Conservation (phyloP, 164 flowering plant species). For the Dillenia suffruticosa region DNA sequence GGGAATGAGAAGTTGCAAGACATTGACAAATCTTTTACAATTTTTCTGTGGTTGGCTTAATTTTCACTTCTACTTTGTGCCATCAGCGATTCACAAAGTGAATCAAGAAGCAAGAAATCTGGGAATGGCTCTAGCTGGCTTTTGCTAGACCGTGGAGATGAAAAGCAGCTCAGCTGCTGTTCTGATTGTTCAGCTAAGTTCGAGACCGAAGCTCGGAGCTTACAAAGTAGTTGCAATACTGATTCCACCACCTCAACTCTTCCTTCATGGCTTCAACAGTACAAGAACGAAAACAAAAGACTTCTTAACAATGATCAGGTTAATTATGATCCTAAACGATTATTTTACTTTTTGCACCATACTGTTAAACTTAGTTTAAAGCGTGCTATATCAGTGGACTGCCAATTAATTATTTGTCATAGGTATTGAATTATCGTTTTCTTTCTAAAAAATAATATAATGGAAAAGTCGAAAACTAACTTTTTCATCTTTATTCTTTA, state of each 20-base stretch:
- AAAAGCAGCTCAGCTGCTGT: conserved; percentile 50
- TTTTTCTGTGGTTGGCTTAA: no score
- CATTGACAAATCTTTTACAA: no score
- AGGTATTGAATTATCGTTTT: no score
- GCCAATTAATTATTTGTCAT: no score
- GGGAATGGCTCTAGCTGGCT: conserved; percentile 37
- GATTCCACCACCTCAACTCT: conserved; percentile 41
- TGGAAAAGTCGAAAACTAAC: conserved; percentile 10
- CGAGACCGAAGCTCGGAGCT: conserved; percentile 40
- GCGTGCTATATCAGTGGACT: neutral
- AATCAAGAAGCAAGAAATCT: conserved; percentile 31
- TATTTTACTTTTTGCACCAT: conserved; percentile 7
- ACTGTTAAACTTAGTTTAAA: neutral
- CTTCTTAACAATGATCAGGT: conserved; percentile 45
- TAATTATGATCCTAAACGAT: neutral
- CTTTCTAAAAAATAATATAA: no score
- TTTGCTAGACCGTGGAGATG: conserved; percentile 24
- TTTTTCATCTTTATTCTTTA: conserved; percentile 1
- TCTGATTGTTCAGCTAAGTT: conserved; percentile 50
- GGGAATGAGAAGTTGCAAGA: no score
- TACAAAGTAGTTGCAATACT: conserved; percentile 27
- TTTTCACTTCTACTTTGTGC: no score
- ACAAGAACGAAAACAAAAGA: conserved; percentile 50
- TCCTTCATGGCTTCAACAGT: conserved; percentile 90
- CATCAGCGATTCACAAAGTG: conserved; percentile 34